A percentile compares a stretch with the other conserved stretches of the same genome.
phyloP scores from a whole-genome alignment of 352 stramenopile genomes.

The Phytopythium sindhum region DNA sequence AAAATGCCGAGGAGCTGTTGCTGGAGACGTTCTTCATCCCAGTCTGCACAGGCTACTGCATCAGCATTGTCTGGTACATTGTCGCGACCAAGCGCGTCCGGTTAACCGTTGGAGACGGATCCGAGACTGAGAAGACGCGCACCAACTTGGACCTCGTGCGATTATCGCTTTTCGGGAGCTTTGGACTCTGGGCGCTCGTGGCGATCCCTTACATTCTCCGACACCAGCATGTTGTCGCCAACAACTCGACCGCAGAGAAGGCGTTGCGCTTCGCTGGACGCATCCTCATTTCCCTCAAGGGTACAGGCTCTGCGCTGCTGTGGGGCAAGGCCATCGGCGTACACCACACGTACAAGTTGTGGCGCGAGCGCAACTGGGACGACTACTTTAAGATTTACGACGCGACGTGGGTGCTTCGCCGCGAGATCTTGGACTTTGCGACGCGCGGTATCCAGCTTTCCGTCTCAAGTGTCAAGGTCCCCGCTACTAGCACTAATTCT shows the following conservation, averaged over 20 bases:
- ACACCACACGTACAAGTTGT: slow-evolving; percentile 63
- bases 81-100: slow-evolving; percentile 68
- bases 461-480: slow-evolving; percentile 30
- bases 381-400: slow-evolving; percentile 86
- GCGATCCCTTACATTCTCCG: slow-evolving; percentile 68
- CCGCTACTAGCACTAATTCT: slow-evolving; percentile 24
- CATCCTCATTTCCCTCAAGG: slow-evolving; percentile 63
- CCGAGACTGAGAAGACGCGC: slow-evolving; percentile 30
- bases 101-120: slow-evolving; percentile 33
- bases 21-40: slow-evolving; percentile 67
- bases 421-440: slow-evolving; percentile 82
- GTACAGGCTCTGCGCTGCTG: slow-evolving; percentile 56
- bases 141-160: slow-evolving; percentile 80
- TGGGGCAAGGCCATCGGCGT: slow-evolving; percentile 69
- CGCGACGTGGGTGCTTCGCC: slow-evolving; percentile 77
- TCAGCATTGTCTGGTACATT: slow-evolving; percentile 74
- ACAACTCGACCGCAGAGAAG: slow-evolving; percentile 59
- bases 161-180: slow-evolving; percentile 72
- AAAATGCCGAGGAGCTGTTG: slow-evolving; percentile 53
- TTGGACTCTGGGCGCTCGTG: slow-evolving; percentile 65
- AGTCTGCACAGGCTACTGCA: slow-evolving; percentile 48
- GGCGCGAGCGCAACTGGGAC: slow-evolving; percentile 79
- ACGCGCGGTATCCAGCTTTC: slow-evolving; percentile 75
- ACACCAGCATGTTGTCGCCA: slow-evolving; percentile 42
- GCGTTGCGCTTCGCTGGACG: slow-evolving; percentile 62